These are phyloP conservation scores for Cyclotella baltica DNA, from an alignment of 108 stramenopile genomes.

Conservation along the genomic window DNA sequence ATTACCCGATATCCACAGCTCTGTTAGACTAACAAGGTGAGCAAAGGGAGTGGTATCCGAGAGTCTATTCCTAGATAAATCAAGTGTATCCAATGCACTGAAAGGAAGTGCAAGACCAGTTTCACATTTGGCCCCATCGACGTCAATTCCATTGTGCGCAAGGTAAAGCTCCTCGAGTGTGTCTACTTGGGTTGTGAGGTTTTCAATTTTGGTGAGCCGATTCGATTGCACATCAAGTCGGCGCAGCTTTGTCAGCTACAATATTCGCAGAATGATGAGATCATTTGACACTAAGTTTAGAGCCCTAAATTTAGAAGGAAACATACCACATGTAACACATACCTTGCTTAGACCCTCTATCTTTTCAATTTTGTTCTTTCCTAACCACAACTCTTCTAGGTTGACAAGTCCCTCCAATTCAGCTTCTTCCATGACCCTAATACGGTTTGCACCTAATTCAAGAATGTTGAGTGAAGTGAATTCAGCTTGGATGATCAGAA, in stretches of 20 bases:
- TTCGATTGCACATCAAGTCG: conserved; percentile 91
- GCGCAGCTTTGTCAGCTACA: conserved; percentile 74
- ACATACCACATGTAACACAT: background rate
- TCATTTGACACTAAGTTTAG: too few relatives aligned
- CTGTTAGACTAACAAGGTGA: conserved; percentile 79
- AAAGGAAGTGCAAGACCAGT: conserved; percentile 71
- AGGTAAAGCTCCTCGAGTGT: conserved; percentile 96
- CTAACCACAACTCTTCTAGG: conserved; percentile 89
- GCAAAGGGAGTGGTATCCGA: conserved; percentile 72
- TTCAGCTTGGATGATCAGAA: too few relatives aligned
- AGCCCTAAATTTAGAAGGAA: too few relatives aligned
- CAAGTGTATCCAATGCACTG: conserved; percentile 67
- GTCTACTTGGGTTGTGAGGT: conserved; percentile 66
- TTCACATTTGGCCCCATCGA: conserved; percentile 64
- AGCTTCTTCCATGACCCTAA: conserved; percentile 81
- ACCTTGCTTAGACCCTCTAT: conserved; percentile 79
- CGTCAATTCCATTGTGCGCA: conserved; percentile 93
- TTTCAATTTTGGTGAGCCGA: conserved; percentile 85
- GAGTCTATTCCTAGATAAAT: conserved; percentile 86
- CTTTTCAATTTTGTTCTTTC: conserved; percentile 91
- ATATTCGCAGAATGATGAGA: background rate
- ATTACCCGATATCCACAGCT: conserved; percentile 98
- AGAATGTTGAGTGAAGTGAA: too few relatives aligned
- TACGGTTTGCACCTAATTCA: conserved; percentile 96
- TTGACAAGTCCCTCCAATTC: conserved; percentile 76